Base-by-base conservation (phyloP, 2,329 filamentous ascomycete species). In the Stemphylium lycopersici region DNA sequence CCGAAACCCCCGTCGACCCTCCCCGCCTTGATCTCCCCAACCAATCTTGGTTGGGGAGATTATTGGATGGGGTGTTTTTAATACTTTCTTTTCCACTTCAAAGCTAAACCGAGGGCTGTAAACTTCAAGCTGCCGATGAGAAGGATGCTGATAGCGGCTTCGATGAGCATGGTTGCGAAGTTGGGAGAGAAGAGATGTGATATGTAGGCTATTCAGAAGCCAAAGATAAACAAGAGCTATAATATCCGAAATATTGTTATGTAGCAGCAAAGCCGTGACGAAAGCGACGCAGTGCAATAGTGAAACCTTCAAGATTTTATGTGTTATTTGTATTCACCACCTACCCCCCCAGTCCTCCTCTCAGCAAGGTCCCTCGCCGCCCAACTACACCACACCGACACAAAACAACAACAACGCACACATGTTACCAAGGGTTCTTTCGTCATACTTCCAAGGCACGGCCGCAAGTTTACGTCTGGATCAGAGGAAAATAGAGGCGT, bases 121-220 rank as follows among this genome's bases (percentile, higher is more conserved):
- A 73, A 66, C 48, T 73, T 72, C 13, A 73, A 49, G 16, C 63
- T 62, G 7, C 66, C 59, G 48, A 73, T 58, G 44, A 72, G 52
- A 26, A 69, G 39, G 18, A 72, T 34, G 37, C 63, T 55, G 43
- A 58, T 43, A 4, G 66, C 55, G 18, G 42, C 42, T 57, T 65
- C 66, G 48, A 71, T 57, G 57, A 63, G 53, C 60, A 63, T 63
- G 33, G 8, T 10, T 51, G 33, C 12, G 3, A 6, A 4, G 3
- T 2, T 24, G 16, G 13, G 15, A 43, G 12, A 32, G 32, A 11
- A 6, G 16, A 33, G 20, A 4, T 20, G 39, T 41, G 22, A 3
- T 18, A 6, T 8, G 6, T 18, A 6, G 15, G 33, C n/a, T 36
- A 10, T 20, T 18, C 8, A 8, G 10, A 42, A 26, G 33, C 29